These are phyloP conservation scores for Pseudocercospora pini-densiflorae DNA, from an alignment of 2,329 filamentous ascomycete species.

Conservation along the genomic window DNA sequence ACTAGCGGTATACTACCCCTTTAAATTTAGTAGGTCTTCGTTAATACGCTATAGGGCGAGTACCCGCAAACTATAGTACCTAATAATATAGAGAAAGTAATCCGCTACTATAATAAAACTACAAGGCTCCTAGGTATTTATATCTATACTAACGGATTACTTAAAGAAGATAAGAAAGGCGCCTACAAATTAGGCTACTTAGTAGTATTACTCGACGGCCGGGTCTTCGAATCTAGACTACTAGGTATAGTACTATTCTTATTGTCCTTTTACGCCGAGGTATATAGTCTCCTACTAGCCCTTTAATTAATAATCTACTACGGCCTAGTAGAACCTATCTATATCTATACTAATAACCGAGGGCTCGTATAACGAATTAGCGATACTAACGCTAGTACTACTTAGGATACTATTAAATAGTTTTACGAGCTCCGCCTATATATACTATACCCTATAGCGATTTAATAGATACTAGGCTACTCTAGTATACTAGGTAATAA, in stretches of 20 bases:
- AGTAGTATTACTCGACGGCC: background rate
- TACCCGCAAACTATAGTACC: background rate
- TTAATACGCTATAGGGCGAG: background rate
- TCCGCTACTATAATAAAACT: background rate
- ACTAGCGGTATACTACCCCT: background rate
- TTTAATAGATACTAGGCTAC: no score
- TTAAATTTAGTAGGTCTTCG: background rate
- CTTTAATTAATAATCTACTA: background rate
- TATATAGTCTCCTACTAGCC: background rate
- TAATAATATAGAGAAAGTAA: background rate
- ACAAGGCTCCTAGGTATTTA: background rate
- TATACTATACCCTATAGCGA: background rate
- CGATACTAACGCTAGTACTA: background rate
- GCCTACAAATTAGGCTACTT: background rate
- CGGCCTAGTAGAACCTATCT: no score
- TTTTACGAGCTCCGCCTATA: background rate
- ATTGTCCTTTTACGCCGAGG: background rate
- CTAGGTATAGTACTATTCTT: background rate
- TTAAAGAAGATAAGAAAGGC: background rate
- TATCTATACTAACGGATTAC: background rate
- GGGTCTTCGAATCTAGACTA: background rate
- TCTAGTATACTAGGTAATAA: no score
- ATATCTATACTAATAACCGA: no score
- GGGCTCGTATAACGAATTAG: background rate
- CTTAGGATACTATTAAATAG: background rate